These are phyloP conservation scores for Hypoxylon fuscum DNA, from an alignment of 495 filamentous ascomycete genomes.

Conservation along the genomic window DNA sequence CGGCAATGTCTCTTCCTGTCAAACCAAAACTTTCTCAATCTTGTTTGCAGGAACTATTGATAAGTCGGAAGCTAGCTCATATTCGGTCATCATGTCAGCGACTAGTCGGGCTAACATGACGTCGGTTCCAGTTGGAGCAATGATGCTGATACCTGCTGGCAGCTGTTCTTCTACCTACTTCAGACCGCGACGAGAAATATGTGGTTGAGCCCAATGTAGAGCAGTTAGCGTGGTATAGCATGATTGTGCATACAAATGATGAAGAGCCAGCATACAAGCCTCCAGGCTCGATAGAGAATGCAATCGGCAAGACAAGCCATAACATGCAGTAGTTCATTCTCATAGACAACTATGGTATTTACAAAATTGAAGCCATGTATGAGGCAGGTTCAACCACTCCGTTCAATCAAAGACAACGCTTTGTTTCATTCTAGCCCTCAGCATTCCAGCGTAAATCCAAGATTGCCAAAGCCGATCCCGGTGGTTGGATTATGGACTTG, in stretches of 20 bases:
- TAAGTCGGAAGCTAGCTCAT: neutral
- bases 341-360: no score
- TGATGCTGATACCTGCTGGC: conserved; percentile 3
- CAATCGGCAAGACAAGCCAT: no score
- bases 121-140: conserved; percentile 3
- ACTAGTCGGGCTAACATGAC: conserved; percentile 1
- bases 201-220: neutral
- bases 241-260: no score
- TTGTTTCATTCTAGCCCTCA: no score
- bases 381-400: no score
- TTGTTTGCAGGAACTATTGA: neutral
- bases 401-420: no score
- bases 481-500: conserved; percentile 31
- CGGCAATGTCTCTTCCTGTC: no score
- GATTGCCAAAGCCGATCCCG: conserved; percentile 30
- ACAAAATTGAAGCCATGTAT: no score
- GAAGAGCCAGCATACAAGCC: no score
- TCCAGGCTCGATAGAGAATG: no score
- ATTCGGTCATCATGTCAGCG: conserved; percentile 2
- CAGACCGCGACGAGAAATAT: neutral
- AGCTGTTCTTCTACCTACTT: neutral
- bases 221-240: neutral
- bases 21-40: neutral
- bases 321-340: no score
- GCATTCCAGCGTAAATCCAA: conserved; percentile 21